phyloP scores from a whole-genome alignment of 768 basidiomycete genomes.

The Leccinellum albellum region DNA sequence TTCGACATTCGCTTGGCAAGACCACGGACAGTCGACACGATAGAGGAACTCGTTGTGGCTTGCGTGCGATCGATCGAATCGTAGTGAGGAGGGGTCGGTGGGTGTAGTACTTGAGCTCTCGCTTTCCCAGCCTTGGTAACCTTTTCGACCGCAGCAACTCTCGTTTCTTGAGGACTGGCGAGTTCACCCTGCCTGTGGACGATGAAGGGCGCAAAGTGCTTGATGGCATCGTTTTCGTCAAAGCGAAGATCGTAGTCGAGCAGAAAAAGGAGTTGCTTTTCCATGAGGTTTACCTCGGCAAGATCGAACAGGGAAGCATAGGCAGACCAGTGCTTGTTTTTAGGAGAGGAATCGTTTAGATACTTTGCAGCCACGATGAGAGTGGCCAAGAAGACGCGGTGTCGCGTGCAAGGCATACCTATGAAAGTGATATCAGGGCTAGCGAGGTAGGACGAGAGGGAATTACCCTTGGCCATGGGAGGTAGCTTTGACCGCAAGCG shows the following conservation, averaged over 20 bases:
- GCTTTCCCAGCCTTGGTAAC: slow-evolving; percentile 53
- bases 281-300: slow-evolving; percentile 91
- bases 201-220: slow-evolving; percentile 70
- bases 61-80: slow-evolving; percentile 30
- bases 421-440: slow-evolving; percentile 8
- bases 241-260: slow-evolving; percentile 93
- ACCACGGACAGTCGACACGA: slow-evolving; percentile 55
- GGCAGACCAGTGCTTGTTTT: slow-evolving; percentile 89
- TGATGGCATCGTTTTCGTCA: slow-evolving; percentile 74
- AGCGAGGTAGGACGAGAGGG: neutral
- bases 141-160: slow-evolving; percentile 50
- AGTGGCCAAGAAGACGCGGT: slow-evolving; percentile 92
- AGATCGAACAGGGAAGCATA: slow-evolving; percentile 76
- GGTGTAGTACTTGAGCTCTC: slow-evolving; percentile 46
- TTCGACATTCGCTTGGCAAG: slow-evolving; percentile 56
- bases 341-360: slow-evolving; percentile 93
- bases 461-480: slow-evolving; percentile 76
- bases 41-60: slow-evolving; percentile 28
- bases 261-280: slow-evolving; percentile 88
- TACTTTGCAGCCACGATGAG: slow-evolving; percentile 97
- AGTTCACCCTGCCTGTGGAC: slow-evolving; percentile 13
- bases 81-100: slow-evolving; percentile 40
- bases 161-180: slow-evolving; percentile 37
- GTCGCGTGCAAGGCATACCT: slow-evolving; percentile 87
- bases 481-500: slow-evolving; percentile 80